Conservation (phyloP, 1,139 yeast species). For the Entelexis paramagnoliae region DNA sequence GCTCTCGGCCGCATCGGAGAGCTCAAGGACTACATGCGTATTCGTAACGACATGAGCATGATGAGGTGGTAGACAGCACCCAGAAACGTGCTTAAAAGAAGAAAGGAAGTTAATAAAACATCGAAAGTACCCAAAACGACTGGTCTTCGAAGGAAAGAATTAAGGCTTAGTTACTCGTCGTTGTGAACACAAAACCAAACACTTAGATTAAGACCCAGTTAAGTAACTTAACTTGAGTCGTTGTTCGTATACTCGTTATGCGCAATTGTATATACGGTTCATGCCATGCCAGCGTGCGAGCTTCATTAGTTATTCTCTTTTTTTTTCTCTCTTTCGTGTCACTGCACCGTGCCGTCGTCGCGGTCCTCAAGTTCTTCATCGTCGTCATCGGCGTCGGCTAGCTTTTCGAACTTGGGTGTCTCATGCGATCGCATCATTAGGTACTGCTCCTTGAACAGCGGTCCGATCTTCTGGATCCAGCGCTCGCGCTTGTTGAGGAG, state of each 20-base stretch:
- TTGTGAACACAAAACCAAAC: no score
- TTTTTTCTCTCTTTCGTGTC: no score
- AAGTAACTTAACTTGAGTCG: no score
- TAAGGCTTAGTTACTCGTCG: no score
- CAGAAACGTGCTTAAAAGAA: constrained; percentile 2
- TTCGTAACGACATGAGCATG: constrained; percentile 38
- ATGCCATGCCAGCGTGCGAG: no score
- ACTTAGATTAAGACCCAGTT: no score
- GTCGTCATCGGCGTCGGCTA: constrained; percentile 38
- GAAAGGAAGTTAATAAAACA: constrained; percentile 4
- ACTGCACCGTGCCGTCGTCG: not conserved
- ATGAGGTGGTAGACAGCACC: constrained; percentile 20
- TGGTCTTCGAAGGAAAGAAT: not conserved
- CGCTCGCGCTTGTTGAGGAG: constrained; percentile 73
- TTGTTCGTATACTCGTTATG: no score
- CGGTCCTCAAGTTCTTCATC: constrained; percentile 33
- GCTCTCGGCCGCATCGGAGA: constrained; percentile 74
- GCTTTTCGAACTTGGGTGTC: constrained; percentile 47
- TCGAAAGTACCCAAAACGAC: not conserved
- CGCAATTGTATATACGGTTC: no score
- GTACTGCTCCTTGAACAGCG: constrained; percentile 55
- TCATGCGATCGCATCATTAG: constrained; percentile 68
- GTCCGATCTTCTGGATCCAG: constrained; percentile 87
- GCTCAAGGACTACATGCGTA: constrained; percentile 49
- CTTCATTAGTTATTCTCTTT: no score